These are phyloP conservation scores for Penicillium silybi DNA, from an alignment of 495 filamentous ascomycete species.

Conservation along the genomic window DNA sequence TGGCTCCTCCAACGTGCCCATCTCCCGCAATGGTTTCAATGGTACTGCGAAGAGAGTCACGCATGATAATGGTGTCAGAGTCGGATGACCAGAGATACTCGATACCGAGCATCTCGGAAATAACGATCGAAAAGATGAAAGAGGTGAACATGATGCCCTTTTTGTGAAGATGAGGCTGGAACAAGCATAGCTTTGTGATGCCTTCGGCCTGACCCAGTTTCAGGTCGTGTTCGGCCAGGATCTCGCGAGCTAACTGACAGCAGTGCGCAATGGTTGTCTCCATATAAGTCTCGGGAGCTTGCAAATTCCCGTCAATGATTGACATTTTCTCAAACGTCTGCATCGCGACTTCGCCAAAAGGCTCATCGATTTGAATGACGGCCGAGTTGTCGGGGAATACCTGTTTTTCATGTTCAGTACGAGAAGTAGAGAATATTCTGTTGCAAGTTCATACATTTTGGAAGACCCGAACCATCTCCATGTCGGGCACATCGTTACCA, in stretches of 20 bases:
- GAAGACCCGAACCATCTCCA: conserved; percentile 33
- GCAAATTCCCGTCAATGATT: conserved; percentile 13
- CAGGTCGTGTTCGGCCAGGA: conserved; percentile 18
- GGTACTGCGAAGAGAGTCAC: conserved; percentile 23
- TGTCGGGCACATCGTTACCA: conserved; percentile 25
- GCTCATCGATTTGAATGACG: conserved; percentile 28
- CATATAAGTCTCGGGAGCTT: conserved; percentile 15
- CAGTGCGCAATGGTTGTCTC: conserved; percentile 23
- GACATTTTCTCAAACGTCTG: conserved; percentile 23
- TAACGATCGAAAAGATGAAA: conserved; percentile 31
- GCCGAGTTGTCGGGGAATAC: conserved; percentile 22
- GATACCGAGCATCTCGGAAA: conserved; percentile 26
- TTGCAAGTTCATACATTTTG: conserved; percentile 4
- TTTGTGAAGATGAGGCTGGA: conserved; percentile 32
- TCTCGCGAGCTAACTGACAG: conserved; percentile 23
- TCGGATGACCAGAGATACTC: conserved; percentile 35
- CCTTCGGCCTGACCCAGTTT: conserved; percentile 10
- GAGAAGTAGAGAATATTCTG: background rate
- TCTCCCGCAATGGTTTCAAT: conserved; percentile 29
- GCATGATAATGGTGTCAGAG: conserved; percentile 29
- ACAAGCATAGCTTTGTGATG: conserved; percentile 23
- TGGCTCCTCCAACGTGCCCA: conserved; percentile 24
- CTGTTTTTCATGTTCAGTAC: background rate
- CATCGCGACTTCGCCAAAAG: conserved; percentile 28
- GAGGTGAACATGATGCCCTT: conserved; percentile 34